These are phyloP conservation scores for Saururus chinensis DNA, from an alignment of 164 flowering plant genomes.

Conservation along the genomic window DNA sequence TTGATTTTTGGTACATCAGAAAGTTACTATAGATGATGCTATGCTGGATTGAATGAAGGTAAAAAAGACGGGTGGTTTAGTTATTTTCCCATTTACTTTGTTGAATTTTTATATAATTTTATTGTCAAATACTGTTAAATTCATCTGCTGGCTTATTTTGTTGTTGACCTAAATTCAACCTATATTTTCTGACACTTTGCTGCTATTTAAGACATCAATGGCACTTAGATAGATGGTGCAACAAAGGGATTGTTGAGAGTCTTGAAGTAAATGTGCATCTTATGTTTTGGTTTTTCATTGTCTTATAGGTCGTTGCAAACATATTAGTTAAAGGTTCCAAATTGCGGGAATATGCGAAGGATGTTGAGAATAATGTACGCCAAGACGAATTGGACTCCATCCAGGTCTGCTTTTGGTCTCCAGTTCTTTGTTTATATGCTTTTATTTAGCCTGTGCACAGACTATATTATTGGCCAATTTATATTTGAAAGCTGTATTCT, in stretches of 20 bases:
- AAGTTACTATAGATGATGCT: too few species aligned
- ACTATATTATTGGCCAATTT: not conserved
- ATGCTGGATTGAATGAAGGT: too few species aligned
- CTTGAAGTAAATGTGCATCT: too few species aligned
- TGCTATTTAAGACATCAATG: not conserved
- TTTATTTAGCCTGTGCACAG: not conserved
- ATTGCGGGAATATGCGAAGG: slow-evolving; percentile 75
- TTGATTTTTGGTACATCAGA: too few species aligned
- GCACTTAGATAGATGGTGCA: not conserved
- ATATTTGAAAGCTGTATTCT: not conserved
- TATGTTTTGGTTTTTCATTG: slow-evolving; percentile 1
- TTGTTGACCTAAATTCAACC: not conserved
- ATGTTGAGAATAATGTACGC: slow-evolving; percentile 79
- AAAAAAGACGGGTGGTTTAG: not conserved
- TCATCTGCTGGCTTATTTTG: too few species aligned
- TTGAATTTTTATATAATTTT: not conserved
- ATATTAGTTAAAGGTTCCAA: slow-evolving; percentile 80
- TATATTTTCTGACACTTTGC: too few species aligned
- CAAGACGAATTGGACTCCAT: slow-evolving; percentile 86
- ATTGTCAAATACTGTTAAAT: not conserved
- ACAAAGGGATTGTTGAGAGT: too few species aligned
- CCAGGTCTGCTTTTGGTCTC: slow-evolving; percentile 41
- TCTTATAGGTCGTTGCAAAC: slow-evolving; percentile 69
- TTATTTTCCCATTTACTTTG: not conserved
- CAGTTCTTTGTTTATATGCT: not conserved